Conservation (phyloP, 2,329 filamentous ascomycete species). For the Colletotrichum melonis region DNA sequence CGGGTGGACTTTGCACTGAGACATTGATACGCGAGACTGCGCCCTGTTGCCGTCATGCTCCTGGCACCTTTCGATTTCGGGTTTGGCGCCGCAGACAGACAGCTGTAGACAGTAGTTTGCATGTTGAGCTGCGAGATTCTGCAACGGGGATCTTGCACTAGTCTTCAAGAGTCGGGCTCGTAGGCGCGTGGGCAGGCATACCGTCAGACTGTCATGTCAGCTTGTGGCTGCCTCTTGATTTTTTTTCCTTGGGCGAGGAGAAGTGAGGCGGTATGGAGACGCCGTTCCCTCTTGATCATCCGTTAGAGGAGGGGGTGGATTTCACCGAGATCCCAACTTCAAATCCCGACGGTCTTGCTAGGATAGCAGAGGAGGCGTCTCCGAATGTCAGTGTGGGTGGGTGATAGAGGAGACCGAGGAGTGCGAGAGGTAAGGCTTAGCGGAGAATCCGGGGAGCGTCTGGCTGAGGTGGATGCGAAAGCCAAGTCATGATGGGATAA, state of each 20-base stretch:
- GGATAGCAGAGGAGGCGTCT: not conserved
- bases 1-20: slow-evolving; percentile 12
- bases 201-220: not conserved
- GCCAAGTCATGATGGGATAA: slow-evolving; percentile 5
- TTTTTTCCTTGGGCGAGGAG: not conserved
- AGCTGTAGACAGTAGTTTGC: not conserved
- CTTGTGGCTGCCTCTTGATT: slow-evolving; percentile 10
- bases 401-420: not conserved
- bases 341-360: not conserved
- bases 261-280: slow-evolving; percentile 1
- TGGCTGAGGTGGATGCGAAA: slow-evolving; percentile 1
- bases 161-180: not conserved
- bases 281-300: not conserved
- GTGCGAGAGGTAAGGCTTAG: slow-evolving; percentile 34
- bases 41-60: slow-evolving; percentile 21
- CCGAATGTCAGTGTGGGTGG: not conserved
- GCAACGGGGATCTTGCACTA: slow-evolving; percentile 34
- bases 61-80: slow-evolving; percentile 14
- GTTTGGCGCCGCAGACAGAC: not conserved
- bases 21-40: slow-evolving; percentile 20
- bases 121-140: slow-evolving; percentile 23
- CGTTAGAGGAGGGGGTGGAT: not conserved
- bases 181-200: slow-evolving; percentile 1
- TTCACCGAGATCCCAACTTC: not conserved
- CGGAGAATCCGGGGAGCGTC: slow-evolving; percentile 2